Evolutionary conservation across 495 filamentous ascomycete genomes (phyloP).

Genomic region (Lasiosphaeria hispida): DNA sequence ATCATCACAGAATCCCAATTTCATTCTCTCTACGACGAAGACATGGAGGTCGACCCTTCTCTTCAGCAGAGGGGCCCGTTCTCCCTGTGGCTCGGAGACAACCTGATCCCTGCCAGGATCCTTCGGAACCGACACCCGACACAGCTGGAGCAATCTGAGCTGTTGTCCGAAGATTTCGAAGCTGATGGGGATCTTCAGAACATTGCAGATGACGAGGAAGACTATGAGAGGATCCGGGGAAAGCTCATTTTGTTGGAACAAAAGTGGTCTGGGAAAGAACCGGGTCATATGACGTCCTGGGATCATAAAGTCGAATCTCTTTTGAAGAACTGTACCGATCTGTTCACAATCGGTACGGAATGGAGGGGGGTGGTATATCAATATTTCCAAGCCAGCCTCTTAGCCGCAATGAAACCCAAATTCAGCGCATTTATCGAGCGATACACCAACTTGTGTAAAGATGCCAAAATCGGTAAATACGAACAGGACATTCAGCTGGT

Average conservation of each 20-base stretch:
- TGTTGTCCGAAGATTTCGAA: slow-evolving; percentile 37
- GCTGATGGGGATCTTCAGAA: slow-evolving; percentile 37
- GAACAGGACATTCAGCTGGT: slow-evolving; percentile 33
- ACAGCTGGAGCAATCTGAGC: slow-evolving; percentile 22
- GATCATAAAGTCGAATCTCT: slow-evolving; percentile 8
- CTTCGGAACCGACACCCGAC: slow-evolving; percentile 17
- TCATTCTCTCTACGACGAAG: slow-evolving; percentile 57
- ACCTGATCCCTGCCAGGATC: slow-evolving; percentile 29
- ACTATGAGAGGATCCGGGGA: slow-evolving; percentile 34
- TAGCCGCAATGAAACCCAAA: slow-evolving; percentile 20
- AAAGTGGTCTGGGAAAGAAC: slow-evolving; percentile 35
- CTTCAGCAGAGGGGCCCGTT: slow-evolving; percentile 48
- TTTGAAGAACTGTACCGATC: slow-evolving; percentile 17
- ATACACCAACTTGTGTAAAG: slow-evolving; percentile 29
- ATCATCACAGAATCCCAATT: slow-evolving; percentile 62
- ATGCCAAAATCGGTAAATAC: slow-evolving; percentile 34
- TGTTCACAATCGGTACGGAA: slow-evolving; percentile 33
- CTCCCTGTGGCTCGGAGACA: slow-evolving; percentile 60
- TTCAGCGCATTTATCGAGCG: slow-evolving; percentile 31
- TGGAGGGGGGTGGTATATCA: slow-evolving; percentile 42
- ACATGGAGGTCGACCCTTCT: slow-evolving; percentile 45
- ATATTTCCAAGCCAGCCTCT: slow-evolving; percentile 34
- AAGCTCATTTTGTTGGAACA: slow-evolving; percentile 32
- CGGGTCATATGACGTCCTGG: slow-evolving; percentile 17
- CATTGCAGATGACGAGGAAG: slow-evolving; percentile 41